These are phyloP conservation scores for Linum trigynum DNA, from an alignment of 345 rosid species.

Conservation along the genomic window DNA sequence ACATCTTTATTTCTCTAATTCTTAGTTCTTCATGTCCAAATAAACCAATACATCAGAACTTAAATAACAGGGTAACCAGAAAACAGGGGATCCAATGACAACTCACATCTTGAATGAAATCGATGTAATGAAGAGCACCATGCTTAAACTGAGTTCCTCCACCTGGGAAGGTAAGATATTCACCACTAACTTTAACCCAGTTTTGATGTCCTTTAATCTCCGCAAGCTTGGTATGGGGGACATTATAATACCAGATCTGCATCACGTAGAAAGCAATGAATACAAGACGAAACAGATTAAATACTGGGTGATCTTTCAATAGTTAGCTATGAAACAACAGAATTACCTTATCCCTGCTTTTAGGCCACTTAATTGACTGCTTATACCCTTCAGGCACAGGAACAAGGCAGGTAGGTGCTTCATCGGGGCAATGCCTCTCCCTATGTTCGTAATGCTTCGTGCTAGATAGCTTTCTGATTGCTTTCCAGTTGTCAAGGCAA, in stretches of 20 bases:
- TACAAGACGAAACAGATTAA: background rate
- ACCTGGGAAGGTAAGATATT: constrained; percentile 48
- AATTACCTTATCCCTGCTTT: constrained; percentile 12
- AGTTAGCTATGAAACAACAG: too few relatives aligned
- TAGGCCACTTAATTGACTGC: constrained; percentile 6
- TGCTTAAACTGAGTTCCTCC: constrained; percentile 50
- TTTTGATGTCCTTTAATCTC: constrained; percentile 65
- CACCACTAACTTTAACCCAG: constrained; percentile 56
- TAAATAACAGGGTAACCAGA: background rate
- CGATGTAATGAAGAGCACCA: constrained; percentile 49
- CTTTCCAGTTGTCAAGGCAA: constrained; percentile 4
- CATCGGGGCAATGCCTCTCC: constrained; percentile 11
- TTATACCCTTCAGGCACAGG: constrained; percentile 4
- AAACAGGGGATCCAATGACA: background rate
- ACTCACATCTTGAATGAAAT: constrained; percentile 37
- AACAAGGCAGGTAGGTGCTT: constrained; percentile 7
- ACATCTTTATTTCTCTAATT: background rate
- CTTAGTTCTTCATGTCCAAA: background rate
- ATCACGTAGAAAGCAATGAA: constrained; percentile 8
- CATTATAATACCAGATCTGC: constrained; percentile 65
- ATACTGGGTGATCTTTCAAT: background rate
- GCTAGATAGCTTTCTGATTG: constrained; percentile 6
- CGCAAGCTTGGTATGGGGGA: constrained; percentile 64
- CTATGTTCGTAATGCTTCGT: constrained; percentile 10
- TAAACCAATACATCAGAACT: background rate